A percentile compares a stretch with the other conserved stretches of the same genome.
Conservation (phyloP, 2,329 filamentous ascomycete species). For the Paraphoma chrysanthemicola region DNA sequence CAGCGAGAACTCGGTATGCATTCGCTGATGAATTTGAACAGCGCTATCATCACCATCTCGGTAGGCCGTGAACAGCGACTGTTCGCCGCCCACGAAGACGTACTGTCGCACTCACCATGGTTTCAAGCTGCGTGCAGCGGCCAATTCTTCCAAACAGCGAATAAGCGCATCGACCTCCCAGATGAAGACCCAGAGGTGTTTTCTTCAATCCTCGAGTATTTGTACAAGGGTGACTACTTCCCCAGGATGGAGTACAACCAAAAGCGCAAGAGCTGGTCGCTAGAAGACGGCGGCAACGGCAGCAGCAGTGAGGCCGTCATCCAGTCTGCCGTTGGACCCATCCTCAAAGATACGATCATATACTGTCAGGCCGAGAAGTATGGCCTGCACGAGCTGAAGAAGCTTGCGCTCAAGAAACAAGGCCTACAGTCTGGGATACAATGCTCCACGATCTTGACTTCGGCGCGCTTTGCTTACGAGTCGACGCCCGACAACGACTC, state of each 20-base stretch:
- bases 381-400: constrained; percentile 82
- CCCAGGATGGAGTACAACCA: constrained; percentile 84
- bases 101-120: constrained; percentile 79
- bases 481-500: constrained; percentile 90
- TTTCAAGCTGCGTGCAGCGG: constrained; percentile 71
- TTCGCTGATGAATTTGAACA: constrained; percentile 29
- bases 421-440: constrained; percentile 85
- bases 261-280: constrained; percentile 77
- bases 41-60: constrained; percentile 77
- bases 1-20: neutral
- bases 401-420: constrained; percentile 85
- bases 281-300: constrained; percentile 66
- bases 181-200: constrained; percentile 91
- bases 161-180: constrained; percentile 78
- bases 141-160: constrained; percentile 66
- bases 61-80: constrained; percentile 83
- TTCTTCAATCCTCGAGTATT: constrained; percentile 86
- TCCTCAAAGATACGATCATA: constrained; percentile 88
- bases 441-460: constrained; percentile 82
- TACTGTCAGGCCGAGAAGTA: constrained; percentile 90
- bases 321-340: constrained; percentile 66
- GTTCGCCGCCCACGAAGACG: constrained; percentile 89
- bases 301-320: constrained; percentile 59
- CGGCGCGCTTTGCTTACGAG: constrained; percentile 87
- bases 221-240: constrained; percentile 94